Base-by-base conservation (phyloP, 768 basidiomycete genomes). In the Kwoniella dendrophila region DNA sequence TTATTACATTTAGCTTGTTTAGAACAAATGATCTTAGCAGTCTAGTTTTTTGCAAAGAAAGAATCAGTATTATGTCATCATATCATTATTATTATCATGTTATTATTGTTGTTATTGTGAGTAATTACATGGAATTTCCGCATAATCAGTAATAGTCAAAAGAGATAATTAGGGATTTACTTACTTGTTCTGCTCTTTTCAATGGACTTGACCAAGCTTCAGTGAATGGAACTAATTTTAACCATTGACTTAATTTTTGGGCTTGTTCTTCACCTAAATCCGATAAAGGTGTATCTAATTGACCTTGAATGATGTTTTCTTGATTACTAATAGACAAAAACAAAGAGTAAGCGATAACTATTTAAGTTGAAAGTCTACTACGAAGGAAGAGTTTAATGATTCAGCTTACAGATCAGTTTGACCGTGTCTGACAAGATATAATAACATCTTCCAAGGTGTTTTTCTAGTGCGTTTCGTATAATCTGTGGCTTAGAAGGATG, bases 121-220 rank as follows among this genome's bases (percentile, higher is more conserved):
- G 11, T 11, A 6, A 44, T 11, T 6, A 6, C 20, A 8, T 12
- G 20, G 11, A 22, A 20, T 44, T 6, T 11, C 6, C 10, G 43
- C 11, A 44, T 44, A 11, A 12, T 45, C 7, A 26, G 4, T 24
- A 12, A 12, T 18, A 27, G 24, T 14, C 16, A 50, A 50, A 26
- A 14, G 49, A 18, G 27, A 14, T 27, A 24, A 47, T 10, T 20
- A 0, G 22, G 8, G 26, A 47, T 50, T 16, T 41, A 68, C 62
- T 78, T 71, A 90, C 90, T 79, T 85, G 83, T 43, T 79, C 78
- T 14, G 90, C 90, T 59, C 91, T 81, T 47, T 67, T 78, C 51
- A 92, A 82, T 80, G 90, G 89, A 72, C 90, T 92, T 64, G 84
- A 85, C 73, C 84, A 87, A 32, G 86, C 88, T 29, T 77, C 76